These are phyloP conservation scores for Alliaria petiolata DNA, from an alignment of 345 rosid species.

Conservation along the genomic window DNA sequence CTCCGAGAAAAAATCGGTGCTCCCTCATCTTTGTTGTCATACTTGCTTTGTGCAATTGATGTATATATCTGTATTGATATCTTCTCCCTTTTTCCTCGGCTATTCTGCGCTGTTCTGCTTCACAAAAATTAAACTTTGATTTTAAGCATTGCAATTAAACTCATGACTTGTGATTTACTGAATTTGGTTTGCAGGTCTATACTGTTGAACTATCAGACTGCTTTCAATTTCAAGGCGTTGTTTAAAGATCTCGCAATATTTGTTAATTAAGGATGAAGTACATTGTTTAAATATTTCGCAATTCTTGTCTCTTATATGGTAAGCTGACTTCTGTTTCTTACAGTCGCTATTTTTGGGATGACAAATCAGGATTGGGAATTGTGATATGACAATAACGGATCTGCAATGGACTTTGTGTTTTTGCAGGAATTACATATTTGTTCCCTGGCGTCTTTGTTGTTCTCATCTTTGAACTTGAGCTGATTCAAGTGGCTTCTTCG, in stretches of 20 bases:
- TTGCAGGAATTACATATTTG: conserved; percentile 7
- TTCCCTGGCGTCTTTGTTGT: background rate
- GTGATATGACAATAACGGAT: background rate
- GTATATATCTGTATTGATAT: background rate
- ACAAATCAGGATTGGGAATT: background rate
- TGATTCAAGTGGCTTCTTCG: background rate
- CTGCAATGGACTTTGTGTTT: background rate
- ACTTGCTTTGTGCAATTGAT: background rate
- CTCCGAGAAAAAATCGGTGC: background rate
- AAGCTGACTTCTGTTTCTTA: background rate
- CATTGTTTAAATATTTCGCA: background rate
- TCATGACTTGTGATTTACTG: background rate
- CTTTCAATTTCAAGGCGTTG: too few species aligned
- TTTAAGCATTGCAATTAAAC: background rate
- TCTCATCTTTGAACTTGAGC: background rate
- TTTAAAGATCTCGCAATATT: too few species aligned
- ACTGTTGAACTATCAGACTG: background rate
- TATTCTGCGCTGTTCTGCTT: background rate
- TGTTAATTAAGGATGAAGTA: background rate
- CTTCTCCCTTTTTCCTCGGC: background rate
- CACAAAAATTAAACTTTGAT: background rate
- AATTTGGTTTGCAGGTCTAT: conserved; percentile 1
- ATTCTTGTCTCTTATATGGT: conserved; percentile 11
- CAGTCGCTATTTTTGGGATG: background rate
- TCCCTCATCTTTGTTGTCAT: background rate